Conservation (phyloP, 495 filamentous ascomycete species). For the Daldinia childiae region DNA sequence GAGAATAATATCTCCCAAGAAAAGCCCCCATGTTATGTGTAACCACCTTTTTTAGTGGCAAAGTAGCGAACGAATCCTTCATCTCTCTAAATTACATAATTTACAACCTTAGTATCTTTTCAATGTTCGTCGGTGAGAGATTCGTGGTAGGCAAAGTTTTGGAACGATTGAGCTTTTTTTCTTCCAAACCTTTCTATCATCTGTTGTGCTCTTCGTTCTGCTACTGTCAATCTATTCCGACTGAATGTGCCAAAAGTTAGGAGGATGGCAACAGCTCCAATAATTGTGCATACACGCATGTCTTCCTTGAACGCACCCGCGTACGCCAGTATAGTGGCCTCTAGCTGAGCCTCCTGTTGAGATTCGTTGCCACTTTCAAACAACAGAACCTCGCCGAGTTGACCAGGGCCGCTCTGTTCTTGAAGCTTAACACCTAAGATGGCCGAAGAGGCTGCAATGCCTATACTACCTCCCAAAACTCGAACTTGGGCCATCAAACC, state of each 20-base stretch:
- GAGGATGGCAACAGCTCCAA: slow-evolving; percentile 47
- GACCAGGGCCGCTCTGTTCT: slow-evolving; percentile 29
- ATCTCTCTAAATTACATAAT: background rate
- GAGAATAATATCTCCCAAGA: background rate
- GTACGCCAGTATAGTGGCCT: slow-evolving; percentile 44
- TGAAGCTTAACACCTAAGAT: slow-evolving; percentile 50
- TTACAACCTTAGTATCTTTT: too few relatives aligned
- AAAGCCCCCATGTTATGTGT: too few relatives aligned
- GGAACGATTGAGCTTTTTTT: slow-evolving; percentile 13
- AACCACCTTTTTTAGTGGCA: background rate
- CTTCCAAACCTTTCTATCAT: slow-evolving; percentile 15
- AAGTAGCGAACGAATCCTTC: background rate
- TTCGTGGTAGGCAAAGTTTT: background rate
- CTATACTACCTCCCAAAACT: slow-evolving; percentile 62
- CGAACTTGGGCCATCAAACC: slow-evolving; percentile 62
- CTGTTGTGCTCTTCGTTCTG: slow-evolving; percentile 39
- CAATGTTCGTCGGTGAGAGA: background rate
- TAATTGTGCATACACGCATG: slow-evolving; percentile 52
- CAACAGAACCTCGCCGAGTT: slow-evolving; percentile 37
- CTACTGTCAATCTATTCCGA: slow-evolving; percentile 36
- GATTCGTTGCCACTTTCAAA: slow-evolving; percentile 25
- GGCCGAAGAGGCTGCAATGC: slow-evolving; percentile 60
- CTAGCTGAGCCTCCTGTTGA: slow-evolving; percentile 17
- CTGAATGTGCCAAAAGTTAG: slow-evolving; percentile 45
- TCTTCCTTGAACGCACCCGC: slow-evolving; percentile 51